Conservation (phyloP, 2,329 filamentous ascomycete genomes). For the Dendrostoma leiphaemia region DNA sequence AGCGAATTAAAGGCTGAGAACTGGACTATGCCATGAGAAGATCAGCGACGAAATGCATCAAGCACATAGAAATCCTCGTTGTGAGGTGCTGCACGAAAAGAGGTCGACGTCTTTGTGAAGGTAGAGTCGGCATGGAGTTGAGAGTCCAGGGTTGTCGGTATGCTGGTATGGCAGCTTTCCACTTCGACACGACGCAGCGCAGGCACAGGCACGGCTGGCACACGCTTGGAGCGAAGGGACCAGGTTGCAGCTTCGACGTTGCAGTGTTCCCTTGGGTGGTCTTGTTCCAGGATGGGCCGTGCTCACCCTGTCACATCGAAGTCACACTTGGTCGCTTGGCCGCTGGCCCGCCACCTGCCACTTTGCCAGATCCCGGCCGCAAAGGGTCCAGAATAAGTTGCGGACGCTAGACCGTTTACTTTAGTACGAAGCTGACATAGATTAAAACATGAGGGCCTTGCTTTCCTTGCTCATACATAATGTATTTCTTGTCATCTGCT, state of each 20-base stretch:
- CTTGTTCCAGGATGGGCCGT: slow-evolving; percentile 10
- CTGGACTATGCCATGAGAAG: slow-evolving; percentile 4
- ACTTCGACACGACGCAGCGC: background rate
- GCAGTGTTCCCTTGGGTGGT: background rate
- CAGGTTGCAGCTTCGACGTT: slow-evolving; percentile 16
- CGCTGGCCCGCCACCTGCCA: no score
- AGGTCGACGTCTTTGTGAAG: background rate
- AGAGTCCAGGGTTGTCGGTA: slow-evolving; percentile 6
- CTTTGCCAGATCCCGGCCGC: no score
- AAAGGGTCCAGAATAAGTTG: no score
- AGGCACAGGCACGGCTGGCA: background rate
- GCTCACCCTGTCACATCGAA: background rate
- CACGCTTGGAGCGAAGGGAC: slow-evolving; percentile 11
- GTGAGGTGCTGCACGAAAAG: slow-evolving; percentile 3
- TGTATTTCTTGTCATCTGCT: no score
- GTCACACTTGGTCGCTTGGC: background rate
- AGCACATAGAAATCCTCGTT: background rate
- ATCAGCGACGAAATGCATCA: background rate
- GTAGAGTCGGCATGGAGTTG: background rate
- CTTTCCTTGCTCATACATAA: no score
- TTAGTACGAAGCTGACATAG: no score
- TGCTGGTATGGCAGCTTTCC: slow-evolving; percentile 3
- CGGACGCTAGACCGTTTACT: no score
- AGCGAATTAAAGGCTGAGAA: background rate
- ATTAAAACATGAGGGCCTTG: no score